phyloP scores from a whole-genome alignment of 2,329 filamentous ascomycete species.

The Fonsecaea nubica region DNA sequence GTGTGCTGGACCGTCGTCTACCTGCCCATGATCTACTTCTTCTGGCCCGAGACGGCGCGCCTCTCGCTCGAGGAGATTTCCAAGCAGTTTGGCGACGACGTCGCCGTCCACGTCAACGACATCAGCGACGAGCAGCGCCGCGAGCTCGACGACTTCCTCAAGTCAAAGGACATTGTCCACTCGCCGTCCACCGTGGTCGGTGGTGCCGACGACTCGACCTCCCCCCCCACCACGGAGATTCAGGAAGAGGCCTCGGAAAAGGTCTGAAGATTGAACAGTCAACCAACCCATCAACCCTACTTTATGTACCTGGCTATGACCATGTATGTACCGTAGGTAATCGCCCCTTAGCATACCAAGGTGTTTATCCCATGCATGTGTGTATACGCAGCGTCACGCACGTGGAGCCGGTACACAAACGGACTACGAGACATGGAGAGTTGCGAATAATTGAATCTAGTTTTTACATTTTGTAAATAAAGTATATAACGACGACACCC shows the following conservation, averaged over 20 bases:
- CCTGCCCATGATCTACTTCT: slow-evolving; percentile 47
- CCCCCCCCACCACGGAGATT: slow-evolving; percentile 16
- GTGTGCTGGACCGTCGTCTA: slow-evolving; percentile 49
- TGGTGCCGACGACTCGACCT: neutral
- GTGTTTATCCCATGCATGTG: no score
- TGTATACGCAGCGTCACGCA: no score
- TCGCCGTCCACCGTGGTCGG: neutral
- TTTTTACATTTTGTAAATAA: no score
- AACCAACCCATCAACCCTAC: no score
- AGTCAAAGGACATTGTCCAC: slow-evolving; percentile 29
- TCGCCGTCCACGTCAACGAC: slow-evolving; percentile 55
- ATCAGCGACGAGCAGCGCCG: slow-evolving; percentile 49
- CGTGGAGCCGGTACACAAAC: no score
- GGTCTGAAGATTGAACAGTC: neutral
- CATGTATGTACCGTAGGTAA: no score
- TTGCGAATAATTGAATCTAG: no score
- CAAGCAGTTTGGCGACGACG: slow-evolving; percentile 58
- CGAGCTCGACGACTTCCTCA: slow-evolving; percentile 34
- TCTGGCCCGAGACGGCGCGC: slow-evolving; percentile 48
- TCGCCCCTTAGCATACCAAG: no score
- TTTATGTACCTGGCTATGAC: no score
- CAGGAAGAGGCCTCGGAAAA: slow-evolving; percentile 12
- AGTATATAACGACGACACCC: no score
- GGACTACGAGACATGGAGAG: no score
- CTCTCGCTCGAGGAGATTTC: slow-evolving; percentile 56